These are phyloP conservation scores for Pholiota adiposa DNA, from an alignment of 1,284 basidiomycete species.

Conservation along the genomic window DNA sequence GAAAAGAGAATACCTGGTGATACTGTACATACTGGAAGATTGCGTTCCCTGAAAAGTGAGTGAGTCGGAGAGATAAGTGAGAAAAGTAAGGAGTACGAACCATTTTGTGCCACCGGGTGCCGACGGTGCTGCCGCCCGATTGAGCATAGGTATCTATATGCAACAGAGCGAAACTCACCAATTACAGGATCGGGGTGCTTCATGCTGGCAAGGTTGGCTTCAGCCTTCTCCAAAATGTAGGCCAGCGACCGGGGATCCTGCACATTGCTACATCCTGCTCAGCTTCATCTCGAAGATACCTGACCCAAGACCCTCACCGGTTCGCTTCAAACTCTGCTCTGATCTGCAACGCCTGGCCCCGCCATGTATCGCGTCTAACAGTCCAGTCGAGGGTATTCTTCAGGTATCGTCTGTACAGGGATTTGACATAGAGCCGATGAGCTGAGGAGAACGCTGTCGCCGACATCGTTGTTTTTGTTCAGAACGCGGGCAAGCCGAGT, in stretches of 20 bases:
- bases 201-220: slow-evolving; percentile 69
- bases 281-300: slow-evolving; percentile 10
- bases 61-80: slow-evolving; percentile 19
- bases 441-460: slow-evolving; percentile 68
- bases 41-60: slow-evolving; percentile 63
- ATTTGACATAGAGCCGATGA: slow-evolving; percentile 89
- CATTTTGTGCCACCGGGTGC: slow-evolving; percentile 90
- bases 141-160: slow-evolving; percentile 11
- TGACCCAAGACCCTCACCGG: slow-evolving; percentile 57
- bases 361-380: slow-evolving; percentile 84
- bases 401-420: slow-evolving; percentile 87
- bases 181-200: slow-evolving; percentile 93
- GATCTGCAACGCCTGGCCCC: slow-evolving; percentile 82
- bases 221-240: slow-evolving; percentile 80
- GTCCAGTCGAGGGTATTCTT: slow-evolving; percentile 91
- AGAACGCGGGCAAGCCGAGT: slow-evolving; percentile 10
- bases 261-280: slow-evolving; percentile 64
- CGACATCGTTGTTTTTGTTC: slow-evolving; percentile 41
- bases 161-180: slow-evolving; percentile 51
- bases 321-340: slow-evolving; percentile 92
- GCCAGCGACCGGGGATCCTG: slow-evolving; percentile 88
- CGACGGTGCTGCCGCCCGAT: slow-evolving; percentile 57
- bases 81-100: slow-evolving; percentile 48
- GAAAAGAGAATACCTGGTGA: slow-evolving; percentile 21
- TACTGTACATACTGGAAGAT: slow-evolving; percentile 60